A percentile compares a stretch with the other conserved stretches of the same genome.
Evolutionary conservation across 306 rosid species (phyloP).

Genomic region (Oemleria cerasiformis): DNA sequence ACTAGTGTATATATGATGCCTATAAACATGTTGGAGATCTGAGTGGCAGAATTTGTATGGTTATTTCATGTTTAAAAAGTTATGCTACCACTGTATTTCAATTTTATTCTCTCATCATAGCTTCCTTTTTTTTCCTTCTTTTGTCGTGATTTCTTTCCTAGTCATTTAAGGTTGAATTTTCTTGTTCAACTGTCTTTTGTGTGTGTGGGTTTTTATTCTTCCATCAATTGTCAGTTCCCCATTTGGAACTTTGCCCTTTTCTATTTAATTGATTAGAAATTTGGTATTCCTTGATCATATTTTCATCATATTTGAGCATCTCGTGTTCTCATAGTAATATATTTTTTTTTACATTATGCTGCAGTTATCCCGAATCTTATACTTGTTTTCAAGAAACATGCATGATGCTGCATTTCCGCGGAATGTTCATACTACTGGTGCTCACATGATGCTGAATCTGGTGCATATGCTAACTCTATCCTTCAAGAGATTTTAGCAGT

Average conservation of each 20-base stretch:
- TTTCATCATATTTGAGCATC: constrained; percentile 11
- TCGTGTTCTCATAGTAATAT: neutral
- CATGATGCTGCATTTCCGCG: constrained; percentile 92
- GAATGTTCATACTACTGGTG: constrained; percentile 97
- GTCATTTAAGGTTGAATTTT: too few species aligned
- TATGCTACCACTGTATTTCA: too few species aligned
- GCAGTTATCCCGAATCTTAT: constrained; percentile 95
- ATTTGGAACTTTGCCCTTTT: neutral
- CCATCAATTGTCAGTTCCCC: neutral
- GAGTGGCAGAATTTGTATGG: too few species aligned
- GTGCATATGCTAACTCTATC: constrained; percentile 45
- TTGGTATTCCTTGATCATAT: neutral
- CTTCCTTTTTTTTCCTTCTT: too few species aligned
- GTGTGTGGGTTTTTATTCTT: neutral
- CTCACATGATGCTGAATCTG: constrained; percentile 98
- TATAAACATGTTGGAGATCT: too few species aligned
- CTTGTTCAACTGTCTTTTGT: neutral
- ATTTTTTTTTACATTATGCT: constrained; percentile 33
- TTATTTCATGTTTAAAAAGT: too few species aligned
- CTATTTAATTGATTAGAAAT: neutral
- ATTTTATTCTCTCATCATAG: too few species aligned
- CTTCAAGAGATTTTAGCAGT: constrained; percentile 15
- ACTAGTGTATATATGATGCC: too few species aligned
- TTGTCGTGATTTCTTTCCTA: too few species aligned
- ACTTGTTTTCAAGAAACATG: constrained; percentile 97